Evolutionary conservation across 1,139 yeast genomes (phyloP).

Genomic region (Pichia sp.): DNA sequence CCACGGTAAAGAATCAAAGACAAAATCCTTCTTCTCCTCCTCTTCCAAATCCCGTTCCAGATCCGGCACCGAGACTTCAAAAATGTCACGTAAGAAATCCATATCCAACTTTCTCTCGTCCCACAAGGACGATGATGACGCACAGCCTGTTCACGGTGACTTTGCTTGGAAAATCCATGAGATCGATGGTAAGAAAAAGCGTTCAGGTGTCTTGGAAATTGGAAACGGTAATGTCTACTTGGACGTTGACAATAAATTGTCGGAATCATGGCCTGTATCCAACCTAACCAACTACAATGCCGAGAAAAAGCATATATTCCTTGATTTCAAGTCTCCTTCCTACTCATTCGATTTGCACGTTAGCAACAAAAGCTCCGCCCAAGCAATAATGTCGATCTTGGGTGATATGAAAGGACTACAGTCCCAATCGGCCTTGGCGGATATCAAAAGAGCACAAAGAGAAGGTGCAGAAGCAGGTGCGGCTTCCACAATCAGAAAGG

Average conservation of each 20-base stretch:
- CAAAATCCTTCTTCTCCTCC: constrained; percentile 11
- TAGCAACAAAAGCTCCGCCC: constrained; percentile 81
- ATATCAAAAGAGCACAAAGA: constrained; percentile 74
- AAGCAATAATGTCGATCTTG: constrained; percentile 70
- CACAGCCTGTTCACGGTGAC: constrained; percentile 20
- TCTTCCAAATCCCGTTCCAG: constrained; percentile 18
- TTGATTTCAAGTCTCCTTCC: constrained; percentile 78
- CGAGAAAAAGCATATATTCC: constrained; percentile 90
- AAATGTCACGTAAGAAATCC: constrained; percentile 20
- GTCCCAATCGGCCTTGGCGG: constrained; percentile 71
- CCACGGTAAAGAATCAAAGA: neutral
- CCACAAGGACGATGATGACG: constrained; percentile 11
- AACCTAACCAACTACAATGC: constrained; percentile 69
- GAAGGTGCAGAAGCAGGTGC: constrained; percentile 34
- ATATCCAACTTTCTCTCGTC: constrained; percentile 15
- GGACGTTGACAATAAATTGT: constrained; percentile 42
- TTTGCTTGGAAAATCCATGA: constrained; percentile 87
- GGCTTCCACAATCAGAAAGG: constrained; percentile 43
- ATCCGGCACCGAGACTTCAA: constrained; percentile 23
- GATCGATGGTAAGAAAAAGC: constrained; percentile 80
- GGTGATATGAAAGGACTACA: constrained; percentile 88
- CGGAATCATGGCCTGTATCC: constrained; percentile 65
- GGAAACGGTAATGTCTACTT: constrained; percentile 54
- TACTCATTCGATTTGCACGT: constrained; percentile 84
- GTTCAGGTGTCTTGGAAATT: constrained; percentile 57